These are phyloP conservation scores for Phytophthora sp. DNA, from an alignment of 352 stramenopile genomes.

Conservation along the genomic window DNA sequence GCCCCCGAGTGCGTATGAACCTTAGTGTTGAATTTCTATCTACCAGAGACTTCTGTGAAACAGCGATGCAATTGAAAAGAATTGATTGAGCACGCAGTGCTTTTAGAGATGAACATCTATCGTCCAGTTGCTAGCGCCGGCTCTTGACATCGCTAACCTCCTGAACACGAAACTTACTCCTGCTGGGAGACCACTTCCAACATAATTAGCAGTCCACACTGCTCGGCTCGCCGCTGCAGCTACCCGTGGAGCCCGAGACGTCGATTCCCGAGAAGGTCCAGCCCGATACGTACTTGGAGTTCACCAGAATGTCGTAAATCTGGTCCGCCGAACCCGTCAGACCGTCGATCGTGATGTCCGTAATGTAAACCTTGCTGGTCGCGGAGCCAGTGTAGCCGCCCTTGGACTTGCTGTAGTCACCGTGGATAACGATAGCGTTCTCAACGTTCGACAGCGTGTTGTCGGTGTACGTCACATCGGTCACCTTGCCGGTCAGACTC, in stretches of 20 bases:
- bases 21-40: background rate
- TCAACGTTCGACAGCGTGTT: constrained; percentile 27
- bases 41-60: too few relatives aligned
- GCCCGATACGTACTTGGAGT: constrained; percentile 12
- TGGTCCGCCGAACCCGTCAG: constrained; percentile 19
- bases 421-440: constrained; percentile 23
- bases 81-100: background rate
- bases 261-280: constrained; percentile 32
- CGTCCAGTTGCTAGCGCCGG: background rate
- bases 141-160: too few relatives aligned
- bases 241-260: constrained; percentile 12
- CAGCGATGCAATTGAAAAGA: too few relatives aligned
- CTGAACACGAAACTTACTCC: background rate
- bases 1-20: too few relatives aligned
- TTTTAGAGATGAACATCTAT: constrained; percentile 9
- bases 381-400: constrained; percentile 11
- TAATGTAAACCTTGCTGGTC: constrained; percentile 19
- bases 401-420: constrained; percentile 18
- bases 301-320: constrained; percentile 28
- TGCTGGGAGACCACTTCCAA: too few relatives aligned
- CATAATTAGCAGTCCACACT: constrained; percentile 20
- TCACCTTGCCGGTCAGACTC: constrained; percentile 24
- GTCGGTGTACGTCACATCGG: constrained; percentile 21
- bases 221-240: constrained; percentile 24
- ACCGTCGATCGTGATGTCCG: constrained; percentile 19